These are phyloP conservation scores for Rickenella mellea DNA, from an alignment of 768 basidiomycete species.

Conservation along the genomic window DNA sequence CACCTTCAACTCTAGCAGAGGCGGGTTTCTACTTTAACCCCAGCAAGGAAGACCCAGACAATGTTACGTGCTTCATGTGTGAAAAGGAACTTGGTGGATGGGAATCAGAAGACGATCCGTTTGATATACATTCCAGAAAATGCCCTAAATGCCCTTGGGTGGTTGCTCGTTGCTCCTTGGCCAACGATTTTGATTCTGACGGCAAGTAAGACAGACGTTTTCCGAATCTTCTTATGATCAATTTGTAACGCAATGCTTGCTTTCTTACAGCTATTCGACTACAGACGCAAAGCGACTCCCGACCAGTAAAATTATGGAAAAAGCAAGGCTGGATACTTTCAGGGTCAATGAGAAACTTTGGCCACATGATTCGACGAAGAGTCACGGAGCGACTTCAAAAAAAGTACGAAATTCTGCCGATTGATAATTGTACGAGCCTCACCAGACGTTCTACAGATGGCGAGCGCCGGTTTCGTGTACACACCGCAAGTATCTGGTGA, in stretches of 20 bases:
- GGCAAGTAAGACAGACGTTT: constrained; percentile 39
- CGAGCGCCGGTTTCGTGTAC: constrained; percentile 80
- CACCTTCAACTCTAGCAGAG: constrained; percentile 65
- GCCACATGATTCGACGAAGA: constrained; percentile 55
- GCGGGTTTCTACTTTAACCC: constrained; percentile 88
- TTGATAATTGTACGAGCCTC: neutral
- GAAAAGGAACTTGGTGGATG: constrained; percentile 75
- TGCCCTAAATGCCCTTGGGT: constrained; percentile 70
- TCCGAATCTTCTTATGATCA: neutral
- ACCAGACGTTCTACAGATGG: constrained; percentile 47
- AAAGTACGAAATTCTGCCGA: constrained; percentile 33
- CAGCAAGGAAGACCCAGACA: constrained; percentile 56
- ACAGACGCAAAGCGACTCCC: constrained; percentile 55
- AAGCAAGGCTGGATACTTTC: constrained; percentile 63
- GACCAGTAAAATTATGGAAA: constrained; percentile 57
- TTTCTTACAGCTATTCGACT: constrained; percentile 43
- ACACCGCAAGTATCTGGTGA: constrained; percentile 59
- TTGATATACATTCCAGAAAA: constrained; percentile 70
- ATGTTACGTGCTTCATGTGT: constrained; percentile 80
- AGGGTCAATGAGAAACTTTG: constrained; percentile 37
- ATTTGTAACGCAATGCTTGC: neutral
- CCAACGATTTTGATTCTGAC: constrained; percentile 43
- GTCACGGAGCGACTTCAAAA: constrained; percentile 61
- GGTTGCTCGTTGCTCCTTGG: constrained; percentile 60
- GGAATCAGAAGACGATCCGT: constrained; percentile 81